Conservation (phyloP, 495 filamentous ascomycete genomes). For the Staphylotrichum longicolle region DNA sequence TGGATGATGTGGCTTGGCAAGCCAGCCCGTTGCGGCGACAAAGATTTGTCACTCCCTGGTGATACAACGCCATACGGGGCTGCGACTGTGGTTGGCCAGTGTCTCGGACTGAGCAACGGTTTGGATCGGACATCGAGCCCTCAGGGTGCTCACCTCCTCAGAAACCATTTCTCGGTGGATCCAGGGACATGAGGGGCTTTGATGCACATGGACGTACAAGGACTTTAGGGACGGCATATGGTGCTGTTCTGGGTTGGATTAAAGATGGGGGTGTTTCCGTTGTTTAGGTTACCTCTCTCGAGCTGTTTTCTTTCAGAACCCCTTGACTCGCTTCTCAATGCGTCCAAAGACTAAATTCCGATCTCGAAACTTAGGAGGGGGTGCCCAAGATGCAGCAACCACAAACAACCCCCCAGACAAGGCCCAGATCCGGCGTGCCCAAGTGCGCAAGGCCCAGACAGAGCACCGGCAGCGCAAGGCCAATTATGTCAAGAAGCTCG, state of each 20-base stretch:
- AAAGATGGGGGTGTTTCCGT: not conserved
- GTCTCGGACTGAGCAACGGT: not conserved
- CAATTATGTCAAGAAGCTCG: conserved; percentile 51
- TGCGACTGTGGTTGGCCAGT: not conserved
- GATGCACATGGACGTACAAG: no score
- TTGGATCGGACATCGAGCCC: not conserved
- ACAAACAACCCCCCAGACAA: conserved; percentile 24
- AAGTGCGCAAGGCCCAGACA: conserved; percentile 52
- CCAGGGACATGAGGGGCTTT: not conserved
- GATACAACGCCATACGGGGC: not conserved
- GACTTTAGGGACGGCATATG: not conserved
- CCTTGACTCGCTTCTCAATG: not conserved
- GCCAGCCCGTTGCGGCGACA: not conserved
- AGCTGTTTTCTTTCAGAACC: not conserved
- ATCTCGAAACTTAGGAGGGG: not conserved
- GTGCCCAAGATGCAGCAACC: not conserved
- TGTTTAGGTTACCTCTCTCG: not conserved
- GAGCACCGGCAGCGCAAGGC: conserved; percentile 54
- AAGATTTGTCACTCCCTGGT: conserved; percentile 20
- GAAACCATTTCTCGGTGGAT: not conserved
- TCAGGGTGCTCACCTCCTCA: conserved; percentile 1
- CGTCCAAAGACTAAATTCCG: conserved; percentile 9
- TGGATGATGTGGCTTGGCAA: conserved; percentile 4
- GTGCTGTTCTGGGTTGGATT: not conserved
- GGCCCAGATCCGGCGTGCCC: conserved; percentile 43